Evolutionary conservation across 2,329 filamentous ascomycete genomes (phyloP), one percentile per base, ranked within the genome.

Genomic region (Phialocephala subalpina): DNA sequence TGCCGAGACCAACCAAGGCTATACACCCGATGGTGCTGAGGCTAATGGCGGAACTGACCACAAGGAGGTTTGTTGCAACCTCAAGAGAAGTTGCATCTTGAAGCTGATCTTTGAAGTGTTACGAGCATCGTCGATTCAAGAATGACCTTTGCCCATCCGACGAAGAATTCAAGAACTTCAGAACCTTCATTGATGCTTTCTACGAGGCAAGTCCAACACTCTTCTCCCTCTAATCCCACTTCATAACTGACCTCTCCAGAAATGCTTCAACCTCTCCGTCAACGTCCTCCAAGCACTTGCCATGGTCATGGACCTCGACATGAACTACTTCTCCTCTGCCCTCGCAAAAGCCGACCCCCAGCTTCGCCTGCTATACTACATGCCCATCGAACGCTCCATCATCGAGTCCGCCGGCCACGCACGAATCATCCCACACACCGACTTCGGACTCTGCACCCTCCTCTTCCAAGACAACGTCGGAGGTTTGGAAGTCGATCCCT

Each of bases 401-500:
- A 60, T 69, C 33, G 57, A 63, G 35, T 22, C 47, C 16, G 64
- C 35, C 27, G 63, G 63, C 1, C 63, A 67, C 20, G 62, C 62
- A 1, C 67, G 69, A 14, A 71, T 69, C 33, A 64, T 57, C 29
- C 60, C 67, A 25, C 68, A 71, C 53, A 68, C 61, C 4, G 67
- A 71, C 45, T 67, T 68, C 29, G 67, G 68, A 1, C 55, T 67
- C 40, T 65, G 60, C 59, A 71, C 67, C 11, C 40, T 71, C 1
- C 47, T 71, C 7, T 69, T 70, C 27, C 66, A 68, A 64, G 67
- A 70, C 45, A 40, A 49, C 6, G 65, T 67, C 12, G 67, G 67
- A 12, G 69, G 67, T 1, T 57, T 71, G 1, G 67, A 71, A 62
- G 64, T 71, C 20, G 69, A 69, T 40, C 62, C 60, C 3, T 60